These are phyloP conservation scores for Lagenidium sp. DNA, from an alignment of 352 stramenopile genomes.

Conservation along the genomic window DNA sequence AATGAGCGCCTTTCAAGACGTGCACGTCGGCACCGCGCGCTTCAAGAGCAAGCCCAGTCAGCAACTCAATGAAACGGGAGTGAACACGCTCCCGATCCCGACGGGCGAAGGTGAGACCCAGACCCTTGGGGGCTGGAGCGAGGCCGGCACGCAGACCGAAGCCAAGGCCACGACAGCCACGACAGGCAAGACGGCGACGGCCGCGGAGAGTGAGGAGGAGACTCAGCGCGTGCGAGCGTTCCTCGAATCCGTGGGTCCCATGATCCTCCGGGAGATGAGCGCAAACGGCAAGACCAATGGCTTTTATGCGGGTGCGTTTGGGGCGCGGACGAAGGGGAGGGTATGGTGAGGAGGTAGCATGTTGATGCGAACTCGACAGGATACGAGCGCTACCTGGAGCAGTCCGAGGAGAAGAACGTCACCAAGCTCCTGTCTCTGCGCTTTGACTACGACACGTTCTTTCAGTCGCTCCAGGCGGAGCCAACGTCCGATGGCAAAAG, in stretches of 20 bases:
- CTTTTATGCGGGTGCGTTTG: constrained; percentile 28
- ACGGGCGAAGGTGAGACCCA: constrained; percentile 29
- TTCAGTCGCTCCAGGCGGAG: constrained; percentile 25
- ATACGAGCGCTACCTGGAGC: constrained; percentile 45
- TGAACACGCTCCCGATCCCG: constrained; percentile 22
- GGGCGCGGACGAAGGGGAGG: not conserved
- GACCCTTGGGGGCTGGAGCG: constrained; percentile 20
- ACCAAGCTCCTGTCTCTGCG: constrained; percentile 46
- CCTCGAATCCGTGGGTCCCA: constrained; percentile 26
- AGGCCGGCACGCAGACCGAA: constrained; percentile 38
- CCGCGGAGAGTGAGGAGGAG: constrained; percentile 25
- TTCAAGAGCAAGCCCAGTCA: constrained; percentile 48
- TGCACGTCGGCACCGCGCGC: constrained; percentile 28
- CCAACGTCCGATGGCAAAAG: not conserved
- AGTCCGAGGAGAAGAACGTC: constrained; percentile 57
- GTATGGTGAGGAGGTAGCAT: not conserved
- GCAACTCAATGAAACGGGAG: constrained; percentile 14
- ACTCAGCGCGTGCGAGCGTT: constrained; percentile 22
- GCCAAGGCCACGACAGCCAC: constrained; percentile 15
- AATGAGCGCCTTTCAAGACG: constrained; percentile 54
- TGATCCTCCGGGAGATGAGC: constrained; percentile 56
- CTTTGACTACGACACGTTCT: constrained; percentile 70
- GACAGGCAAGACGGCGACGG: constrained; percentile 5
- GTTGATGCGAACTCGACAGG: constrained; percentile 26
- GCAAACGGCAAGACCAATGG: constrained; percentile 26